Base-by-base conservation (phyloP, 2,329 filamentous ascomycete genomes). In the Penicillium brevicompactum region DNA sequence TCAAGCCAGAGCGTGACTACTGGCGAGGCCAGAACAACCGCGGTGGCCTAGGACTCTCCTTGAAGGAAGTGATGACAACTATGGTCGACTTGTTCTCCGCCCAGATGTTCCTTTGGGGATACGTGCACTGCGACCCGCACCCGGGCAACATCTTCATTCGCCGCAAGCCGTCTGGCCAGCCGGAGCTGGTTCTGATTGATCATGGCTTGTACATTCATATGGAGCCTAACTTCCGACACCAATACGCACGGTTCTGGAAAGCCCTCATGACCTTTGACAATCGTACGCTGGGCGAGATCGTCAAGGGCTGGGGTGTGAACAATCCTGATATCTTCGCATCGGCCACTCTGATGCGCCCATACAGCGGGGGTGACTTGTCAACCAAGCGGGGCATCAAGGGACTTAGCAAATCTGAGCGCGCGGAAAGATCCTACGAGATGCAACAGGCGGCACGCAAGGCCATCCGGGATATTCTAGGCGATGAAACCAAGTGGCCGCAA, bases 131-230 rank as follows among this genome's bases (percentile, higher is more conserved):
- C 76, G 94, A 99, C 72, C 94, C 94, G 9, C 94, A 99, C 70
- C 94, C 94, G 1, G 93, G 93, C 27, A 99, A 99, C 76, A 94
- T 97, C 72, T 96, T 99, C 77, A 88, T 97, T 69, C 89, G 94
- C 8, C 88, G 94, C 8, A 81, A 91, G 14, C 89, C 92, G 1
- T 87, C 82, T 42, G 93, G 93, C n/a, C 83, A 86, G 42, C 83
- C 93, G 1, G 92, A 99, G 77, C 83, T 99, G 30, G 93, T 97
- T 1, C 86, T 99, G 34, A 96, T 99, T 70, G 94, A 99, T 74
- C 94, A 99, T 74, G 94, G 94, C 0, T 85, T 99, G 5, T 99
- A 99, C 77, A 91, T 97, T 53, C 88, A 90, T 73, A 94, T 97
- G 90, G 81, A 85, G 22, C 87, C 89, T 1, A 79, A 85, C 56